phyloP scores from a whole-genome alignment of 1,139 yeast species.

The Pichia sp. region DNA sequence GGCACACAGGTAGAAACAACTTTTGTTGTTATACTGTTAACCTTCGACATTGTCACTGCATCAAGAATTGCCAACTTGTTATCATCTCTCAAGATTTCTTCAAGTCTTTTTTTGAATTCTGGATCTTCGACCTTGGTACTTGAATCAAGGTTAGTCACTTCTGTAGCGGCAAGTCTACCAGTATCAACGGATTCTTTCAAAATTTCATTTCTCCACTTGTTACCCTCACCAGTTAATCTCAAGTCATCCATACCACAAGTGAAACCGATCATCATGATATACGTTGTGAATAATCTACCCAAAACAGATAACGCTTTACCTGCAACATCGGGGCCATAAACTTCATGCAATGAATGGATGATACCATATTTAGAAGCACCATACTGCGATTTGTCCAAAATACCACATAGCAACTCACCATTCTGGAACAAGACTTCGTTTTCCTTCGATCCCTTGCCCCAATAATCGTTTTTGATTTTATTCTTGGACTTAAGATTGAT shows the following conservation, averaged over 20 bases:
- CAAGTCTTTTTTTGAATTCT: constrained; percentile 84
- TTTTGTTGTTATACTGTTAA: constrained; percentile 83
- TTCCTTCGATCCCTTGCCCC: constrained; percentile 84
- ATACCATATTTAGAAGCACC: constrained; percentile 98
- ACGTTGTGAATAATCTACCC: constrained; percentile 92
- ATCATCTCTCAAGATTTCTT: constrained; percentile 93
- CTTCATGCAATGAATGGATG: constrained; percentile 93
- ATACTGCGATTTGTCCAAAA: constrained; percentile 94
- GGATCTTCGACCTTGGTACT: constrained; percentile 53
- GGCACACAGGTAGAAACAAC: constrained; percentile 96
- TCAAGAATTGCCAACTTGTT: constrained; percentile 88
- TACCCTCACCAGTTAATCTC: constrained; percentile 87
- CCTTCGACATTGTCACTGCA: constrained; percentile 94
- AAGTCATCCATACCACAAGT: constrained; percentile 99
- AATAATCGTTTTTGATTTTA: constrained; percentile 89
- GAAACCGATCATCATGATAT: constrained; percentile 86
- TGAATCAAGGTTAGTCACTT: constrained; percentile 77
- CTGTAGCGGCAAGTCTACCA: constrained; percentile 90
- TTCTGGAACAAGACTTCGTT: constrained; percentile 79
- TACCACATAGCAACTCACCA: constrained; percentile 89
- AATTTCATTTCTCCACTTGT: constrained; percentile 80
- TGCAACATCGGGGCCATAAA: constrained; percentile 90
- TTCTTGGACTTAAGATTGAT: constrained; percentile 76
- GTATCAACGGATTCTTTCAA: constrained; percentile 70
- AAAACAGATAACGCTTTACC: constrained; percentile 85